Percentiles rank a stretch among this genome's conserved stretches.
phyloP scores from a whole-genome alignment of 306 rosid genomes.

The Astragalus membranaceus region DNA sequence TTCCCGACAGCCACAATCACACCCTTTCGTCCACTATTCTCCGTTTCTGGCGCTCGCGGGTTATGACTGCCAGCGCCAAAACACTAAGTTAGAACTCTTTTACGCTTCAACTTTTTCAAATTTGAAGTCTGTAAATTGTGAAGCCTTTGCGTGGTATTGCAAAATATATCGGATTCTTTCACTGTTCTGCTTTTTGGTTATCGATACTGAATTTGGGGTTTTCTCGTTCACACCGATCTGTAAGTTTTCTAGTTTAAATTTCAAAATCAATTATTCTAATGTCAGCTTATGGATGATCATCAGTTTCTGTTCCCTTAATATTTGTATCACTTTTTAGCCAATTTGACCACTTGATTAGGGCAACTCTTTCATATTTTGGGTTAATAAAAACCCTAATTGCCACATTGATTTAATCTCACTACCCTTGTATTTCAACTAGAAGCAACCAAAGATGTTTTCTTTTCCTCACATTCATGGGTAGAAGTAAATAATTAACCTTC shows the following conservation, averaged over 20 bases:
- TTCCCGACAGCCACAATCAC: too few relatives aligned
- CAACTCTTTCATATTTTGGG: not conserved
- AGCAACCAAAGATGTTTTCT: not conserved
- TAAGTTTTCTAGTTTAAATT: slow-evolving; percentile 21
- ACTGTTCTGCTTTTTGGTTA: not conserved
- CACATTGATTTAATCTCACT: not conserved
- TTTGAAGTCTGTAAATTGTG: not conserved
- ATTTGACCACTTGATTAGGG: not conserved
- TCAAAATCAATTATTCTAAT: not conserved
- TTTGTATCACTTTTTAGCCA: not conserved
- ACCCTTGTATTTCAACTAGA: not conserved
- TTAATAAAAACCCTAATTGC: not conserved
- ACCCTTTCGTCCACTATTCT: not conserved
- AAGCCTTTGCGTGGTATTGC: not conserved
- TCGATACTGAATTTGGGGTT: slow-evolving; percentile 33
- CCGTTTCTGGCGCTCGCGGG: not conserved
- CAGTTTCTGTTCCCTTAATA: not conserved
- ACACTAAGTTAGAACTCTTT: not conserved
- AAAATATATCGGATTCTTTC: not conserved
- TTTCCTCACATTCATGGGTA: not conserved
- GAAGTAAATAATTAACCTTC: not conserved
- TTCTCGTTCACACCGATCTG: slow-evolving; percentile 18
- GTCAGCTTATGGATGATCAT: not conserved
- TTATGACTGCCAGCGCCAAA: not conserved
- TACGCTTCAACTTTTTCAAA: not conserved